Percentiles rank a stretch among this genome's conserved stretches.
These are phyloP conservation scores for Amphibolis antarctica DNA, from an alignment of 106 monocot species.

Conservation along the genomic window DNA sequence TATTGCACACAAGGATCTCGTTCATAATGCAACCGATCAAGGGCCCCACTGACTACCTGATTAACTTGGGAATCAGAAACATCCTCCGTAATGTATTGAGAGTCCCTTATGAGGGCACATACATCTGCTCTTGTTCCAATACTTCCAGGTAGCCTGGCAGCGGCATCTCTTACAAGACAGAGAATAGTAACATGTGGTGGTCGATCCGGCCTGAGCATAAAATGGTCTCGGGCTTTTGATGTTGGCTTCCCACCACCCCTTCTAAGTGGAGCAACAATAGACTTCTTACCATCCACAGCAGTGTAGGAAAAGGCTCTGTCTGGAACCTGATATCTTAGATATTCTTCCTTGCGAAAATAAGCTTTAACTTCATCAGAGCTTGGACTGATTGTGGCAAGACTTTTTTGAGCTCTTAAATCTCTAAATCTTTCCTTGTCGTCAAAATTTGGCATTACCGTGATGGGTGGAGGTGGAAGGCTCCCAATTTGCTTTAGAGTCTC, in stretches of 20 bases:
- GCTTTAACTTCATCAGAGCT: constrained; percentile 73
- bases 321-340: constrained; percentile 72
- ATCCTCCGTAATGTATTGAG: constrained; percentile 81
- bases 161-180: constrained; percentile 91
- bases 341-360: constrained; percentile 78
- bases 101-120: constrained; percentile 83
- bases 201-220: constrained; percentile 80
- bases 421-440: constrained; percentile 92
- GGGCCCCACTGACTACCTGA: constrained; percentile 91
- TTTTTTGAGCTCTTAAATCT: constrained; percentile 85
- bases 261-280: constrained; percentile 87
- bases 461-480: constrained; percentile 74
- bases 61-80: constrained; percentile 69
- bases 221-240: constrained; percentile 90
- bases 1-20: constrained; percentile 93
- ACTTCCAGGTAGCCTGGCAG: constrained; percentile 81
- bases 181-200: constrained; percentile 95
- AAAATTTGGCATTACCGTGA: constrained; percentile 22
- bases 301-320: constrained; percentile 91
- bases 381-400: constrained; percentile 68
- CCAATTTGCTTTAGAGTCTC: constrained; percentile 92
- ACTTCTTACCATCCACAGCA: constrained; percentile 75
- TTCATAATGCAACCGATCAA: constrained; percentile 95
- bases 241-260: constrained; percentile 94
- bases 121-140: constrained; percentile 97